Evolutionary conservation across 768 basidiomycete species (phyloP).

Genomic region (Austroboletus eburneus): DNA sequence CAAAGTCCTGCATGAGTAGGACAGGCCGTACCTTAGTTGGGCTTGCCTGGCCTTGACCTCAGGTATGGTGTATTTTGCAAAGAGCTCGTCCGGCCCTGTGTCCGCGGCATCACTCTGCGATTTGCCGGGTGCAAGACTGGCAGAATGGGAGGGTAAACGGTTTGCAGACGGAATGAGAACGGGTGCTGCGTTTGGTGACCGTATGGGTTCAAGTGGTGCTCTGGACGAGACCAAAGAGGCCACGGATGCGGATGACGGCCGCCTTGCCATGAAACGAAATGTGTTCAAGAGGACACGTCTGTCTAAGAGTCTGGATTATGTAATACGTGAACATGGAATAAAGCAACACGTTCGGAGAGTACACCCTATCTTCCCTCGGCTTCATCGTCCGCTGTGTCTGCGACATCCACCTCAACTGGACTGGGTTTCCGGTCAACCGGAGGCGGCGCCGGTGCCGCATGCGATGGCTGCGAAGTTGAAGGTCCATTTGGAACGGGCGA

Average conservation of each 20-base stretch:
- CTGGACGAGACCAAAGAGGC: conserved; percentile 23
- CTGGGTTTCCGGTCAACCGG: conserved; percentile 29
- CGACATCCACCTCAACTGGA: conserved; percentile 17
- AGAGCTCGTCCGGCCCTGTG: conserved; percentile 69
- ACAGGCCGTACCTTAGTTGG: conserved; percentile 53
- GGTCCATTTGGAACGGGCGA: conserved; percentile 30
- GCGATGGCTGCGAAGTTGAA: conserved; percentile 23
- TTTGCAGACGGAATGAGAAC: conserved; percentile 3
- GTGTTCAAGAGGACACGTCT: conserved; percentile 1
- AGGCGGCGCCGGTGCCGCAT: conserved; percentile 29
- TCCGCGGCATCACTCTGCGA: conserved; percentile 19
- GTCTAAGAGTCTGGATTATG: conserved; percentile 13
- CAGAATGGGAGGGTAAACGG: conserved; percentile 11
- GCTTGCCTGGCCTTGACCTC: conserved; percentile 67
- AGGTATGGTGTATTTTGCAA: conserved; percentile 62
- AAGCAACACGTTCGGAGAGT: conserved; percentile 1
- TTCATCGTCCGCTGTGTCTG: conserved; percentile 17
- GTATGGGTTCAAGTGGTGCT: conserved; percentile 7
- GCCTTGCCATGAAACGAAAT: conserved; percentile 39
- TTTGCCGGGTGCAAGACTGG: conserved; percentile 10
- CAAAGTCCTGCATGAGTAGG: not conserved
- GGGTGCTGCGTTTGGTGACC: conserved; percentile 5
- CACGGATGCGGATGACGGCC: conserved; percentile 34
- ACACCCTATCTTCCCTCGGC: conserved; percentile 22
- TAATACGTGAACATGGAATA: conserved; percentile 12